phyloP scores from a whole-genome alignment of 345 rosid genomes.

The Brassica napus region DNA sequence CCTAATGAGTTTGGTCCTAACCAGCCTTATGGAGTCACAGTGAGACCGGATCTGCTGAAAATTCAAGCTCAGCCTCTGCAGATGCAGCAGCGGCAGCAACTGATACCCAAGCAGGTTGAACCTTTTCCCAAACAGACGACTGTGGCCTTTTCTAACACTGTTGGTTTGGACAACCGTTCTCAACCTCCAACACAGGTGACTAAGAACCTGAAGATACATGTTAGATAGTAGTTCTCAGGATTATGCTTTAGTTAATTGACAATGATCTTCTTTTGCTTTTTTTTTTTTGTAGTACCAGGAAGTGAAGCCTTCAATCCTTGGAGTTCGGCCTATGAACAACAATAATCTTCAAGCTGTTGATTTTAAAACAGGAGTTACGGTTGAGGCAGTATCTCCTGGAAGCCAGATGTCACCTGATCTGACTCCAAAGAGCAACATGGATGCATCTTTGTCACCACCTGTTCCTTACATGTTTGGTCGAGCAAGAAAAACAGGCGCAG shows the following conservation, averaged over 20 bases:
- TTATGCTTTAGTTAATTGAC: conserved; percentile 18
- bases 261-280: not conserved
- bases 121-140: conserved; percentile 64
- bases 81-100: conserved; percentile 49
- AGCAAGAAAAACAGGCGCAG: conserved; percentile 65
- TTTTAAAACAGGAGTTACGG: conserved; percentile 51
- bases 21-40: conserved; percentile 46
- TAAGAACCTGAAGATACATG: not conserved
- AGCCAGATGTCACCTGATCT: conserved; percentile 78
- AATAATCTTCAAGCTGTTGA: conserved; percentile 52
- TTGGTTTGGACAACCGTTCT: conserved; percentile 2
- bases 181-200: conserved; percentile 36
- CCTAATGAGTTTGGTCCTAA: conserved; percentile 44
- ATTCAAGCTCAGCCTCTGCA: conserved; percentile 51
- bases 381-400: conserved; percentile 62
- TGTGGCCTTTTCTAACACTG: conserved; percentile 43
- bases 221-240: conserved; percentile 35
- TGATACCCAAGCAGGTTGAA: conserved; percentile 50
- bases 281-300: conserved; percentile 44
- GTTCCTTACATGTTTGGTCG: conserved; percentile 78
- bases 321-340: conserved; percentile 50
- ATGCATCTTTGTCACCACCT: conserved; percentile 70
- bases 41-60: conserved; percentile 47
- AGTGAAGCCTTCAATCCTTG: conserved; percentile 59
- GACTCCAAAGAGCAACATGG: conserved; percentile 69